Base-by-base conservation (phyloP, 306 rosid genomes). In the Acmispon strigosus region DNA sequence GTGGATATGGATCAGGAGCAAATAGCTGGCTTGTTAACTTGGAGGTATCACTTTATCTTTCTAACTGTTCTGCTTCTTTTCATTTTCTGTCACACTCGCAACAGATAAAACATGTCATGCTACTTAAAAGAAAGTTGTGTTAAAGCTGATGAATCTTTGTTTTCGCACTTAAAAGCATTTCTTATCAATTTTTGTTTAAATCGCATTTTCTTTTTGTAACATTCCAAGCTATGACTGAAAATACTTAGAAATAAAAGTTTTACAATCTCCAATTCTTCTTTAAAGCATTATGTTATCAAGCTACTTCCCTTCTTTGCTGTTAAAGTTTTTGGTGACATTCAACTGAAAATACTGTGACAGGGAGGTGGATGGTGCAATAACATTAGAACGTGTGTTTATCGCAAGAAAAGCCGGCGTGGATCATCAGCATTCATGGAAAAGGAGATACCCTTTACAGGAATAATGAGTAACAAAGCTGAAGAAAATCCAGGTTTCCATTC, bases 351-450 rank as follows among this genome's bases (percentile, higher is more conserved):
- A 55, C 54, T 78, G 70, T 86, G 86, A 74, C 95, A 94, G 97
- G 97, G 99, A 57, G 99, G 99, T 72, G 99, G 96, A 66, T 94
- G 97, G 99, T 94, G 99, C 76, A 84, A 94, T 62, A 83, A 73
- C 69, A 27, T 91, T 48, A 94, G 88, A 81, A 83, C 81, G 60
- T 91, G 99, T 45, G 91, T 91, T 55, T 94, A 81, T 66, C 97
- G 97, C 43, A 94, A 91, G 86, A 94, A 56, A 66, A 78, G 96
- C 3, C 49, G 87, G 43, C 88, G 84, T 19, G 97, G 99, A 70
- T 94, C 99, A 7, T 87, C 99, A 15, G 44, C 17, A 2, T 91
- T 68, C 82, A 94, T 91, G 99, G 99, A 91, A 82, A 94, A 89
- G 64, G 84, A 80, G 71, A 70, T 94, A 61, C 78, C 84, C 48